Evolutionary conservation across 176 grass and related monocot genomes (phyloP), one percentile per base, ranked within the genome.

Genomic region (Chrysopogon serrulatus): DNA sequence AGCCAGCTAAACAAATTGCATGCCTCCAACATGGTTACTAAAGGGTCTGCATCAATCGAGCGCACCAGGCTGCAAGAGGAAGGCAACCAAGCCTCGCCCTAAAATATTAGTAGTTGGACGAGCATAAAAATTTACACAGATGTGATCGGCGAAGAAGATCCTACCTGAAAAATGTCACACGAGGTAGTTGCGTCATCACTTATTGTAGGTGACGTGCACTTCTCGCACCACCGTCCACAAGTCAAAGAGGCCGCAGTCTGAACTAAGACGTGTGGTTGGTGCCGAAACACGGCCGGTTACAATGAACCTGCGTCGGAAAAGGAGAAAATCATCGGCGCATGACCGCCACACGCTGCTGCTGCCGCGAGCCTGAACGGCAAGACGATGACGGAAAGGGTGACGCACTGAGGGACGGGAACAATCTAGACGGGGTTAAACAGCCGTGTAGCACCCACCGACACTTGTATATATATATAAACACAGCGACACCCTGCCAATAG

Each of bases 321-420:
- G 31, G 39, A 40, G 36, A 37, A 37, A 17, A 32, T 18, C 5
- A 4, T 30, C 1, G 39, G 39, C 39, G 39, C 17, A 6, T 36
- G 6, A 17, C 6, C 15, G n/a, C 21, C 23, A 6, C 19, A 31
- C 13, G 23, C 23, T 11, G 26, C 10, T 61, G 59, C n/a, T n/a
- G n/a, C n/a, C n/a, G n/a, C n/a, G n/a, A n/a, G 28, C 61, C 26
- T 14, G 14, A 32, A 28, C 30, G 1, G 3, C 6, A 34, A 5
- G 1, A 42, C 15, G 71, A 47, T 82, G 85, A 82, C 79, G 62
- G 15, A 48, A 40, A 64, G 71, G 62, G 30, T 82, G 79, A 82
- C 78, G 37, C 27, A 31, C 8, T 5, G 11, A 8, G 4, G 4
- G 0, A 5, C 5, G 41, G 30, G 67, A 51, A 72, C 41, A 37